These are phyloP conservation scores for Perkinsus olseni DNA, from an alignment of 169 alveolate species.

Conservation along the genomic window DNA sequence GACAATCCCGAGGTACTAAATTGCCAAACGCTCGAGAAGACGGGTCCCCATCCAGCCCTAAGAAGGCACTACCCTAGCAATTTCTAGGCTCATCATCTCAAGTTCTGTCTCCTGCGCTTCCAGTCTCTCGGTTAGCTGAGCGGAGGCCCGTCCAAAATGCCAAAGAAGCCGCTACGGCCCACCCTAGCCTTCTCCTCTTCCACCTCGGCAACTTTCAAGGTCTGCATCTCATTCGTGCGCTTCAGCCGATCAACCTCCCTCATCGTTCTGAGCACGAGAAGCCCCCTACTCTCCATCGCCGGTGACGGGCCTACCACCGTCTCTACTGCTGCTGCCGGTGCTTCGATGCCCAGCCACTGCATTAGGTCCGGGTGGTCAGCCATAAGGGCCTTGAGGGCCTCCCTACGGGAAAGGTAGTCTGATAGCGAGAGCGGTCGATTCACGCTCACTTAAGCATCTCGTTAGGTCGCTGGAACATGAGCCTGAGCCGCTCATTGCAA, in stretches of 20 bases:
- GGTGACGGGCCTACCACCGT: no score
- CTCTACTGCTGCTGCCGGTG: no score
- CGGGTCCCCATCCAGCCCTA: neutral
- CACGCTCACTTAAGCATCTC: neutral
- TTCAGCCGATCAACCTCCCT: neutral
- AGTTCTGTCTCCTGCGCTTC: neutral
- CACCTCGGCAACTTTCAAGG: neutral
- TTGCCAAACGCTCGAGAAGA: no score
- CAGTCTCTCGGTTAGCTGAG: neutral
- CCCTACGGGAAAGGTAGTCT: neutral
- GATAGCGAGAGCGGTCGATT: neutral
- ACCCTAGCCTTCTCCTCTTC: neutral
- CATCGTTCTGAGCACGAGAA: neutral
- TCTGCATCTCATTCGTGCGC: neutral
- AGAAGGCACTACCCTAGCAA: neutral
- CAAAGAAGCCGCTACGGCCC: neutral
- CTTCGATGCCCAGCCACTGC: neutral
- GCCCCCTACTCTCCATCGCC: no score
- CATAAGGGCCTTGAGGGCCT: neutral
- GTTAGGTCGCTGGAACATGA: neutral
- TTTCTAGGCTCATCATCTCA: neutral
- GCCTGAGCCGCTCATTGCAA: neutral
- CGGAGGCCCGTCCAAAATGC: neutral
- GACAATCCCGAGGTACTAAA: no score
- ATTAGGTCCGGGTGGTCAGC: neutral